Base-by-base conservation (phyloP, 352 stramenopile species). In the Phytophthora fragariae region DNA sequence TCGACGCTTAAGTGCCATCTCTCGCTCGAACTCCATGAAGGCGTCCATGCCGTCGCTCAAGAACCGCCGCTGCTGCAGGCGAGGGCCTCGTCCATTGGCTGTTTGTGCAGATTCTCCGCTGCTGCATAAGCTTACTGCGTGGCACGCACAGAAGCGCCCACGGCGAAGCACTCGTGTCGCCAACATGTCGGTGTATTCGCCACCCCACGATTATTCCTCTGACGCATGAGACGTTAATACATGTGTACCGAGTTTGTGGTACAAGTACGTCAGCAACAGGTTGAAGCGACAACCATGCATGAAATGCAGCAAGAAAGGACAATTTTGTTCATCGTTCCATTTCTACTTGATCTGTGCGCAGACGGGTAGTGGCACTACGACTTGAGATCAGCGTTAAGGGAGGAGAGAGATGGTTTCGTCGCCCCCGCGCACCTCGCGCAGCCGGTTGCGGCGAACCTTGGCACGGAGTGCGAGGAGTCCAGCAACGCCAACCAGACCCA, bases 11-110 rank as follows among this genome's bases (percentile, higher is more conserved):
- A 81, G 73, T 46, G 87, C 86, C 78, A 94, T 90, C 59, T 94
- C 86, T 65, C 88, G 84, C 70, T 96, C 90, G 58, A 96, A 95
- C 53, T 94, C 88, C 74, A 95, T 84, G 77, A 96, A 96, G 7
- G 85, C 88, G 58, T 96, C 86, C 84, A 94, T 91, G 29, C 89
- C 77, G 52, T 62, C 33, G 31, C 62, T 78, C 52, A 82, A 62
- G 52, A 73, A 76, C 2, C 72, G 72, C 31, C 54, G 70, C 39
- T 46, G 71, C 21, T 79, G 72, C 29, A 62, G 61, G 47, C 56
- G 68, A 44, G 10, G 24, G 31, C 6, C 41, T 17, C 39, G 19
- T 29, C 31, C 27, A 62, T 10, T 41, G 27, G 9, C 9, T 61
- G 7, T 59, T 1, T 39, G 37, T 56, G n/a, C 3, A 62, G 31